Percentiles rank a stretch among this genome's conserved stretches.
These are phyloP conservation scores for Pisolithus marmoratus DNA, from an alignment of 768 basidiomycete species.

Conservation along the genomic window DNA sequence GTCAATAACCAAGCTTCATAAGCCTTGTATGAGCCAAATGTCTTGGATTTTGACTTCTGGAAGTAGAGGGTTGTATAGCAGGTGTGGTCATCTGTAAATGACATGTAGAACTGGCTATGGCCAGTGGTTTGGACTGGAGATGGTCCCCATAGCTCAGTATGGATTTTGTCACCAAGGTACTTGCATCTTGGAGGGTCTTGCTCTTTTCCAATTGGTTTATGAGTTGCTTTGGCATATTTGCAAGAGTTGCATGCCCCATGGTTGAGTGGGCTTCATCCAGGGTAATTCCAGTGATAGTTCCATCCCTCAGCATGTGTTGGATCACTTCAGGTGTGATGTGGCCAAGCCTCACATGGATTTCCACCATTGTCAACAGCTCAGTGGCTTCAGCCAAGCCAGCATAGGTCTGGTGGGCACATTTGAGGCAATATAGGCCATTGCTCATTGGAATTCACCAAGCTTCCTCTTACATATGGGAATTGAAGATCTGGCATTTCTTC, in stretches of 20 bases:
- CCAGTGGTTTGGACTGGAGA: slow-evolving; percentile 24
- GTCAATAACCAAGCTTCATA: slow-evolving; percentile 1
- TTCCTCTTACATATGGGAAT: background rate
- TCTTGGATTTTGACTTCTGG: slow-evolving; percentile 1
- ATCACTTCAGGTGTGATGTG: slow-evolving; percentile 3
- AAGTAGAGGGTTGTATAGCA: slow-evolving; percentile 1
- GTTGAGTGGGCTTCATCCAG: background rate
- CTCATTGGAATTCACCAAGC: background rate
- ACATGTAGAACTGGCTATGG: slow-evolving; percentile 6
- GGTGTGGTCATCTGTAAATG: slow-evolving; percentile 8
- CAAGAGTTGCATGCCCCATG: slow-evolving; percentile 10
- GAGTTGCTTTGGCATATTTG: slow-evolving; percentile 5
- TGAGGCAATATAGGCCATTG: background rate
- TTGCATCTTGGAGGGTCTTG: background rate
- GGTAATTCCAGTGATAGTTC: slow-evolving; percentile 1
- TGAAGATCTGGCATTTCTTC: slow-evolving; percentile 1
- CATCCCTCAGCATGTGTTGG: slow-evolving; percentile 3
- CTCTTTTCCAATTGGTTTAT: slow-evolving; percentile 6
- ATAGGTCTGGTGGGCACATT: background rate
- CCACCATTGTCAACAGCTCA: background rate
- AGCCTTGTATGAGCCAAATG: slow-evolving; percentile 1
- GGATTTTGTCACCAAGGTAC: slow-evolving; percentile 5
- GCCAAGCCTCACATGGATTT: background rate
- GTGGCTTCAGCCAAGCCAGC: background rate
- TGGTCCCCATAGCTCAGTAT: slow-evolving; percentile 43